Evolutionary conservation across 192 early-diverging fungal genomes (phyloP).

Genomic region (Phlyctochytrium planicorne): DNA sequence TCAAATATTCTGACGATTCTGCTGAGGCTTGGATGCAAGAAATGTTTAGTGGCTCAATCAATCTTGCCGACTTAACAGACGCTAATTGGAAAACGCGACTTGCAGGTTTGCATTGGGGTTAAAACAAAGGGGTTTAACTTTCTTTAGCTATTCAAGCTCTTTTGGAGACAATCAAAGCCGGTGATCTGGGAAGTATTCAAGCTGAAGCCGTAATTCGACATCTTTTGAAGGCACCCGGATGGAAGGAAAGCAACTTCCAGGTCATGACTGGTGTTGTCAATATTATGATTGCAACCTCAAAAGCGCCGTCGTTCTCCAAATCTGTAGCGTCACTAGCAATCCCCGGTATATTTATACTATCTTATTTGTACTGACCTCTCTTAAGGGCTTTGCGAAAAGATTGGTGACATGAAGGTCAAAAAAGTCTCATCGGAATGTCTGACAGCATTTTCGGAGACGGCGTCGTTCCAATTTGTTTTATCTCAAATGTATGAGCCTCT

Average conservation of each 20-base stretch:
- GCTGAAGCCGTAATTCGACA: constrained; percentile 81
- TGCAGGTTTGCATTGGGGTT: constrained; percentile 50
- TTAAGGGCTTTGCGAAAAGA: constrained; percentile 77
- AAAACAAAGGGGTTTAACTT: not conserved
- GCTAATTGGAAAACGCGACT: constrained; percentile 87
- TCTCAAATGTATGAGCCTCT: constrained; percentile 75
- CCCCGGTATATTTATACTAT: constrained; percentile 43
- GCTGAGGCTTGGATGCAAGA: constrained; percentile 63
- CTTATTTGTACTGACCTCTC: not conserved
- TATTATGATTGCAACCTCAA: constrained; percentile 2
- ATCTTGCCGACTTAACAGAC: constrained; percentile 62
- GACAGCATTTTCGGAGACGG: constrained; percentile 71
- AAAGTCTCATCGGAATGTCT: constrained; percentile 79
- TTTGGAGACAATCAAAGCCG: constrained; percentile 60
- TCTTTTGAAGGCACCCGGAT: constrained; percentile 82
- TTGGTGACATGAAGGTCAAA: constrained; percentile 95
- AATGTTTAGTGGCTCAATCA: constrained; percentile 58
- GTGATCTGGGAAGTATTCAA: constrained; percentile 50
- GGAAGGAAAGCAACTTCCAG: constrained; percentile 99
- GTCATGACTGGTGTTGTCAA: constrained; percentile 74
- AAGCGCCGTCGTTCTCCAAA: constrained; percentile 63
- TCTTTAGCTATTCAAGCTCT: constrained; percentile 67
- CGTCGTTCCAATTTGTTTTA: constrained; percentile 79
- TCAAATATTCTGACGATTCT: constrained; percentile 69
- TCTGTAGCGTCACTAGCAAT: constrained; percentile 71